Base-by-base conservation (phyloP, 2,329 filamentous ascomycete species). In the Penicillium sp. region DNA sequence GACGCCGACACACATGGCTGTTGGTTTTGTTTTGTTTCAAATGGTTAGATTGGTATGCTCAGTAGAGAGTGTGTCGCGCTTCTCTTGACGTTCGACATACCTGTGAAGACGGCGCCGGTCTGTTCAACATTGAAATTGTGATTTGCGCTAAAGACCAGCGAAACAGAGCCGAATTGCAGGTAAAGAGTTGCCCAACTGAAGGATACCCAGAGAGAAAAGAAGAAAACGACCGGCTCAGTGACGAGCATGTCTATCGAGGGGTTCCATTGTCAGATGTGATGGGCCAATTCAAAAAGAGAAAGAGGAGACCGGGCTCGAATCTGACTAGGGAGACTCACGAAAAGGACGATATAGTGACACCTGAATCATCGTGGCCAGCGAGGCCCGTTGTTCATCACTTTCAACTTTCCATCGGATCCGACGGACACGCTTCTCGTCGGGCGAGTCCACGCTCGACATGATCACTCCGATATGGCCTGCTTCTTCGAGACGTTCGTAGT, bases 181-280 rank as follows among this genome's bases (percentile, higher is more conserved):
- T 95, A 96, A 0, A 96, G 78, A 0, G 95, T 80, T 0, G 86
- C 89, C 90, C 90, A 96, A 18, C 84, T 84, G 66, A 96, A 96
- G 0, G 88, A 79, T 1, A 90, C 85, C 90, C 90, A 96, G 0
- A 95, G 75, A 0, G 85, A 89, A 72, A 96, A 96, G 73, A 82
- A 79, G 9, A 60, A 75, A 2, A 84, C 77, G 34, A 86, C 83
- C 2, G 82, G 82, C 56, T 86, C 83, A 1, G 76, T 75, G 36
- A 82, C 59, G 6, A 85, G 70, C 73, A 86, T 65, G 43, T 73
- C 72, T 73, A 51, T 42, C 37, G 27, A 24, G 4, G 12, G 50
- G 35, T 32, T 18, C 18, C 7, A 9, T n/a, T 4, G 29, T 32
- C 11, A 32, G 29, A 6, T 45, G 44, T 32, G 18, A 43, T 38